These are phyloP conservation scores for Fusarium xyrophilum DNA, from an alignment of 2,329 filamentous ascomycete species.

Conservation along the genomic window DNA sequence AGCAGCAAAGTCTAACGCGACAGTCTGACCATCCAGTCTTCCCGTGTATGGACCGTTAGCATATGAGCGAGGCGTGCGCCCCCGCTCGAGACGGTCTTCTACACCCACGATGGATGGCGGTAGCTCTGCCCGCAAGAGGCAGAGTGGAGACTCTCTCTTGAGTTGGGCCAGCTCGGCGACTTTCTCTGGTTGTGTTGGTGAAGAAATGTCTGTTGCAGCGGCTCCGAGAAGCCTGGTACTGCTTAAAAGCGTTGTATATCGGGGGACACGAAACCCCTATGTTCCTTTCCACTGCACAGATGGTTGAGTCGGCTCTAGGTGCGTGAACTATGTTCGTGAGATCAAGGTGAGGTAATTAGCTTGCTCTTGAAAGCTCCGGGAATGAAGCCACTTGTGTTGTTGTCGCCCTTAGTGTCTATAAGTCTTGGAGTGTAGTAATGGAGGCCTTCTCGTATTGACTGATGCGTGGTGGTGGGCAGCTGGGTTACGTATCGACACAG, in stretches of 20 bases:
- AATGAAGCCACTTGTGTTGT: conserved; percentile 5
- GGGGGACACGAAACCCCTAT: conserved; percentile 5
- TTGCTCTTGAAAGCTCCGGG: not conserved
- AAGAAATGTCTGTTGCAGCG: conserved; percentile 20
- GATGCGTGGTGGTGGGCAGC: conserved; percentile 35
- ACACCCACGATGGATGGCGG: conserved; percentile 42
- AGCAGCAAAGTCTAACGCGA: conserved; percentile 94
- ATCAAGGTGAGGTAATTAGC: not conserved
- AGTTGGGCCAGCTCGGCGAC: conserved; percentile 53
- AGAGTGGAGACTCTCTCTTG: conserved; percentile 51
- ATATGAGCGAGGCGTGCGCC: conserved; percentile 42
- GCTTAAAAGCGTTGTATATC: conserved; percentile 24
- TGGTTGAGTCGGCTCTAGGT: not conserved
- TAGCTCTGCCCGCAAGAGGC: conserved; percentile 52
- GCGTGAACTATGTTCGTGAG: conserved; percentile 1
- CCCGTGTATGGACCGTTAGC: conserved; percentile 39
- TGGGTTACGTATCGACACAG: conserved; percentile 41
- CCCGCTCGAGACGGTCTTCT: conserved; percentile 41
- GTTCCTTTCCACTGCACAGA: conserved; percentile 3
- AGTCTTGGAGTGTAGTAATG: conserved; percentile 18
- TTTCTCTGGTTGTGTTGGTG: conserved; percentile 21
- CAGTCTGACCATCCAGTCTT: conserved; percentile 52
- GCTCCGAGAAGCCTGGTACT: conserved; percentile 33
- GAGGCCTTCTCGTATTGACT: conserved; percentile 27
- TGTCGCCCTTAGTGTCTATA: conserved; percentile 11